Evolutionary conservation across 2,329 filamentous ascomycete genomes (phyloP).

Genomic region (Fusarium papillatum): DNA sequence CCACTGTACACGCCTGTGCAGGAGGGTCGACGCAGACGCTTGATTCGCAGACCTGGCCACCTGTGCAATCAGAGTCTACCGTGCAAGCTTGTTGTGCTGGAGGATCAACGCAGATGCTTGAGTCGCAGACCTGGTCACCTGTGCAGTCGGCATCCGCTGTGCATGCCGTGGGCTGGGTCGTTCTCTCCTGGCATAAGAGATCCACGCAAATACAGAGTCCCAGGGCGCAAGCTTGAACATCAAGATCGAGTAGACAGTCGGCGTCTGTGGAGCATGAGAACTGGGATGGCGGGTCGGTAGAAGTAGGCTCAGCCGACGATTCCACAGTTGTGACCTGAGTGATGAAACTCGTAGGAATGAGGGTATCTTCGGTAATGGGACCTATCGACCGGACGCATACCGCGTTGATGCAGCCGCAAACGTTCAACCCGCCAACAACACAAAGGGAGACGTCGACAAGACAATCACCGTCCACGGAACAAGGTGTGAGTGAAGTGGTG

Average conservation of each 20-base stretch:
- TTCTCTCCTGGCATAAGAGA: neutral
- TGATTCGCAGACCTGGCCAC: conserved; percentile 1
- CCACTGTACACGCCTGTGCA: neutral
- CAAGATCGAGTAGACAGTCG: neutral
- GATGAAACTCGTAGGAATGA: neutral
- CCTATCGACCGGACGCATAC: conserved; percentile 11
- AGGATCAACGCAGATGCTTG: neutral
- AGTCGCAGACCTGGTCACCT: neutral
- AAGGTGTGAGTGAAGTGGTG: neutral
- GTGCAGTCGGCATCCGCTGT: neutral
- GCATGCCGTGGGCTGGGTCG: neutral
- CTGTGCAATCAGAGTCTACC: conserved; percentile 1
- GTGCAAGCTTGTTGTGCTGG: conserved; percentile 1
- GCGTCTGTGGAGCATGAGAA: neutral
- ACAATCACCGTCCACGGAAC: conserved; percentile 21
- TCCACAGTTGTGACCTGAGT: neutral
- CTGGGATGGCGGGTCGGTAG: neutral
- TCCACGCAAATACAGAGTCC: neutral
- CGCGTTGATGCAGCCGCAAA: conserved; percentile 17
- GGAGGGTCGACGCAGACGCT: conserved; percentile 8
- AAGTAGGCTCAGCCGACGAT: neutral
- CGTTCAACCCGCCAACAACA: neutral
- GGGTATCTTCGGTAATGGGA: neutral
- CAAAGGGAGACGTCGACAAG: conserved; percentile 5
- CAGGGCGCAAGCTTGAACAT: neutral